phyloP scores from a whole-genome alignment of 352 stramenopile species.

The Globisporangium paroecandrum region DNA sequence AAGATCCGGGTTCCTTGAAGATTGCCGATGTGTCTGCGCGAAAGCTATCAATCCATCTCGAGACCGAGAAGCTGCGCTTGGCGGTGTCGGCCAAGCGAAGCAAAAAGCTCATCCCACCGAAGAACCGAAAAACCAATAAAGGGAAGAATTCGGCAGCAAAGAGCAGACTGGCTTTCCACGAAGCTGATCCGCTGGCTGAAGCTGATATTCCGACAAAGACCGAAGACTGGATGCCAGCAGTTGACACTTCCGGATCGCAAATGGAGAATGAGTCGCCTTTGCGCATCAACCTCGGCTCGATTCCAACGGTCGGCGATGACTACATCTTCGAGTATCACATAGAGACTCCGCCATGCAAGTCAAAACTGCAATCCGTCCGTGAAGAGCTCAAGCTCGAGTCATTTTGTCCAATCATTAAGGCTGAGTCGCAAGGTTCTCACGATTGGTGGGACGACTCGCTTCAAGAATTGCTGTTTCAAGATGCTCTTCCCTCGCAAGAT shows the following conservation, averaged over 20 bases:
- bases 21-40: conserved; percentile 12
- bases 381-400: conserved; percentile 8
- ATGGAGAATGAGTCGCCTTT: not conserved
- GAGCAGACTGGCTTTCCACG: conserved; percentile 8
- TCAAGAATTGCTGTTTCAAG: conserved; percentile 34
- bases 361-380: conserved; percentile 19
- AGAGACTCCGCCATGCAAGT: not conserved
- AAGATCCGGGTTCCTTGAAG: conserved; percentile 26
- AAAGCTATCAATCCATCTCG: not conserved
- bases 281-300: conserved; percentile 6
- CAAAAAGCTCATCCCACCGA: conserved; percentile 2
- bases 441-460: conserved; percentile 48
- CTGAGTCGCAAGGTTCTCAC: conserved; percentile 17
- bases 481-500: conserved; percentile 32
- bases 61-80: not conserved
- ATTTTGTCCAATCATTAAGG: conserved; percentile 8
- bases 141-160: not conserved
- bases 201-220: not conserved
- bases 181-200: not conserved
- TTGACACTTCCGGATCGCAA: not conserved
- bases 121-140: conserved; percentile 8
- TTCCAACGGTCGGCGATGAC: not conserved
- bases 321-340: not conserved
- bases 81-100: not conserved
- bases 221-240: not conserved